These are phyloP conservation scores for Didymellaceae sp. DNA, from an alignment of 2,329 filamentous ascomycete species.

Conservation along the genomic window DNA sequence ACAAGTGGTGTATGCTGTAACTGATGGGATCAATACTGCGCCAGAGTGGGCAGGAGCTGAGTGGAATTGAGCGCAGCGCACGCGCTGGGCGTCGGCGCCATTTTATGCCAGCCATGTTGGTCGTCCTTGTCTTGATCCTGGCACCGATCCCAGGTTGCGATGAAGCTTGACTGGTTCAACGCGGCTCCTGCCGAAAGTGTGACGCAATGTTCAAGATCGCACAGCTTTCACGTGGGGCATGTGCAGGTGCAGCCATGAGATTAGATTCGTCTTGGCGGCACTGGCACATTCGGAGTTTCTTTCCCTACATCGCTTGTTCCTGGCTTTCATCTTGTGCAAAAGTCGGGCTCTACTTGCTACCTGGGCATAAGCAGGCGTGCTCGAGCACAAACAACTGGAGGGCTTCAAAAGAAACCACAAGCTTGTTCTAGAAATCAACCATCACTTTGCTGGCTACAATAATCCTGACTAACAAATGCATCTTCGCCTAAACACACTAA, in stretches of 20 bases:
- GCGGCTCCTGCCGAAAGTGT: conserved; percentile 7
- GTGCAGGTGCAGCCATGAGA: neutral
- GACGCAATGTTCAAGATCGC: conserved; percentile 16
- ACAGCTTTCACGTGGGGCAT: conserved; percentile 6
- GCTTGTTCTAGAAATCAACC: too few relatives aligned
- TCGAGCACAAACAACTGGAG: too few relatives aligned
- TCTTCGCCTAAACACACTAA: too few relatives aligned
- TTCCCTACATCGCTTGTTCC: too few relatives aligned
- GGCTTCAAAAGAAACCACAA: too few relatives aligned
- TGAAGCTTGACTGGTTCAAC: conserved; percentile 15
- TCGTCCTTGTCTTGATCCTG: conserved; percentile 23
- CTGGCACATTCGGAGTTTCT: too few relatives aligned
- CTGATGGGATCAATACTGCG: neutral
- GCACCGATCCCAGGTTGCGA: conserved; percentile 19
- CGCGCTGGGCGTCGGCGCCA: conserved; percentile 2
- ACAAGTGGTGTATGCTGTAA: neutral
- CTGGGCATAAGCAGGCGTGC: too few relatives aligned
- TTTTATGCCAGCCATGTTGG: conserved; percentile 15
- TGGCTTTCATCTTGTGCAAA: too few relatives aligned
- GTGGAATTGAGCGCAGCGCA: neutral
- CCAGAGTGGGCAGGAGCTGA: neutral
- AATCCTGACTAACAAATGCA: too few relatives aligned
- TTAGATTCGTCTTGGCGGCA: too few relatives aligned
- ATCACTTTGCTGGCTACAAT: too few relatives aligned
- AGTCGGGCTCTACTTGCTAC: too few relatives aligned